These are phyloP conservation scores for Trypanosoma conorhini DNA, from an alignment of 208 protist species.

Conservation along the genomic window DNA sequence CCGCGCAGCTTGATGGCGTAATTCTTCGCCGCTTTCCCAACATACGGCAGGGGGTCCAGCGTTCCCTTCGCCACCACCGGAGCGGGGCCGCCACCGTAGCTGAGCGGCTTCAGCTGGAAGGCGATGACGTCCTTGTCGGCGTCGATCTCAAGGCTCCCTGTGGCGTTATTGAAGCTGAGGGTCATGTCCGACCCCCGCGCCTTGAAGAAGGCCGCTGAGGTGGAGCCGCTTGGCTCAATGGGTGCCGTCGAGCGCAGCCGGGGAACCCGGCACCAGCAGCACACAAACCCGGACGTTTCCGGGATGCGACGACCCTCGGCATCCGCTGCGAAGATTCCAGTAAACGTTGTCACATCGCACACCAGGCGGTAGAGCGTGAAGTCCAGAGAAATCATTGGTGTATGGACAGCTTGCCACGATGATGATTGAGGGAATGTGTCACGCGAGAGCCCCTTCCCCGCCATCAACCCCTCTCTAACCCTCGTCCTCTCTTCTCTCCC, in stretches of 20 bases:
- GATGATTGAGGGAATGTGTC: not conserved
- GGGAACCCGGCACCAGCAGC: conserved; percentile 54
- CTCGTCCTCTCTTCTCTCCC: not conserved
- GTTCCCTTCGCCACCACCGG: conserved; percentile 80
- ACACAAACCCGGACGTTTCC: conserved; percentile 64
- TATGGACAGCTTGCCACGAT: not conserved
- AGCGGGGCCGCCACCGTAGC: conserved; percentile 39
- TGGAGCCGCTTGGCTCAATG: conserved; percentile 27
- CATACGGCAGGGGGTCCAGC: conserved; percentile 66
- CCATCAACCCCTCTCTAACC: not conserved
- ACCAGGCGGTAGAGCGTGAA: conserved; percentile 84
- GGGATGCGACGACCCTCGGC: conserved; percentile 52
- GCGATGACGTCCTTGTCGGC: conserved; percentile 53
- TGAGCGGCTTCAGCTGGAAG: conserved; percentile 60
- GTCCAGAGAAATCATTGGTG: conserved; percentile 46
- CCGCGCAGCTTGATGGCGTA: conserved; percentile 89
- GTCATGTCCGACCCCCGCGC: conserved; percentile 56
- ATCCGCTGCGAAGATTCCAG: conserved; percentile 58
- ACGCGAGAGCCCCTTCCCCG: not conserved
- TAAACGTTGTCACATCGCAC: conserved; percentile 69
- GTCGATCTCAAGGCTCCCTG: conserved; percentile 35
- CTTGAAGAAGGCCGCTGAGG: conserved; percentile 53
- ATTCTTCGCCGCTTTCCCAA: conserved; percentile 71
- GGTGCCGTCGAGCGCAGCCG: conserved; percentile 28
- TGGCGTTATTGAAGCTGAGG: conserved; percentile 43